A percentile compares a stretch with the other conserved stretches of the same genome.
Conservation (phyloP, 139 green algal genomes). For the Chlamydomonas sp. region DNA sequence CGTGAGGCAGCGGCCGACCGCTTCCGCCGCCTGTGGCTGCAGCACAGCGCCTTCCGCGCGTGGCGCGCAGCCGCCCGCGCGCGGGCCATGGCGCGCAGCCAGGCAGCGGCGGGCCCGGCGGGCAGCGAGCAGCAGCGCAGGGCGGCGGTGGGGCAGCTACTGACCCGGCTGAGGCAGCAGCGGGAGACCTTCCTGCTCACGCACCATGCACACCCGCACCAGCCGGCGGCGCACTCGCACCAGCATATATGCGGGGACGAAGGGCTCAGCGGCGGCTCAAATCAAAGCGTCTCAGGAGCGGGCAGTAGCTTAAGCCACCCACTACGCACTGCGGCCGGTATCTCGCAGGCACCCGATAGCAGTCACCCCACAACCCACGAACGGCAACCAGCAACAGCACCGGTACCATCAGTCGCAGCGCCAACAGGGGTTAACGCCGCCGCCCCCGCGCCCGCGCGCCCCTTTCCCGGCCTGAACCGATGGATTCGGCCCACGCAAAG, state of each 20-base stretch:
- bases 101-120: too few species aligned
- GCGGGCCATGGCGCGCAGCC: background rate
- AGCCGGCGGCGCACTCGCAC: too few species aligned
- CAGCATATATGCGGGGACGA: too few species aligned
- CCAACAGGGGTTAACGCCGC: background rate
- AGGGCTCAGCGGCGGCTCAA: too few species aligned
- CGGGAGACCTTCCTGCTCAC: slow-evolving; percentile 6
- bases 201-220: too few species aligned
- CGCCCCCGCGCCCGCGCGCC: background rate
- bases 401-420: background rate
- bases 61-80: background rate
- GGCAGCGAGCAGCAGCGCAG: background rate
- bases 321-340: too few species aligned
- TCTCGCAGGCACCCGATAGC: too few species aligned
- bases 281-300: too few species aligned
- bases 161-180: slow-evolving; percentile 1
- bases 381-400: background rate
- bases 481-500: background rate
- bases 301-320: too few species aligned
- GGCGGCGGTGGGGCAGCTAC: background rate
- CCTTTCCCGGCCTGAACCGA: slow-evolving; percentile 37
- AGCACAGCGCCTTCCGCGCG: background rate
- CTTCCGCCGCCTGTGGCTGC: slow-evolving; percentile 8
- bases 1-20: background rate
- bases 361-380: background rate